phyloP scores from a whole-genome alignment of 192 early-diverging fungal species.

The Coemansia sp. region DNA sequence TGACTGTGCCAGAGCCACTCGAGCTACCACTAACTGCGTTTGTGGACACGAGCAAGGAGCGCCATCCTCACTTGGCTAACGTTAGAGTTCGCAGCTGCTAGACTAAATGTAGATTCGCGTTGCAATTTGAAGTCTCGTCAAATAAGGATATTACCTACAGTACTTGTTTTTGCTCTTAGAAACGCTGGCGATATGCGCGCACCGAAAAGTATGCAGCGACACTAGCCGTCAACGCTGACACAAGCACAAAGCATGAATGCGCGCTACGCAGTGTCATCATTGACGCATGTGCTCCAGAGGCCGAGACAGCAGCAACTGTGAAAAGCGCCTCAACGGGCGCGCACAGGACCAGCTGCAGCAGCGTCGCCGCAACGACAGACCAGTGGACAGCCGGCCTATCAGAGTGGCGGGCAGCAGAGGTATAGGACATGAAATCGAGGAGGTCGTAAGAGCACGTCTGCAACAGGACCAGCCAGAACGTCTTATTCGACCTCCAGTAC shows the following conservation, averaged over 20 bases:
- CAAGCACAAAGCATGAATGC: not conserved
- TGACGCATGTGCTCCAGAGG: not conserved
- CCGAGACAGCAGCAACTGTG: not conserved
- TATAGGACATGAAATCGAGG: not conserved
- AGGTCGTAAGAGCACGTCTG: not conserved
- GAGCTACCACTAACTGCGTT: too few relatives aligned
- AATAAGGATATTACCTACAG: too few relatives aligned
- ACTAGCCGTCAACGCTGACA: not conserved
- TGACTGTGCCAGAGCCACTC: not conserved
- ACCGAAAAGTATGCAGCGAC: not conserved
- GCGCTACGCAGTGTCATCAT: not conserved
- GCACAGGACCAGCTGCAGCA: not conserved
- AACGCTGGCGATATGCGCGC: not conserved
- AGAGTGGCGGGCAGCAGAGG: not conserved
- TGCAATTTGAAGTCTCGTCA: too few relatives aligned
- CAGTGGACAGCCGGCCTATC: not conserved
- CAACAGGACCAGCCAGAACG: not conserved
- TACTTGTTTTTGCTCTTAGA: too few relatives aligned
- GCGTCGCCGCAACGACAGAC: not conserved
- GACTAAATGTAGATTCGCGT: too few relatives aligned
- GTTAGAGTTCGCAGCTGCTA: not conserved
- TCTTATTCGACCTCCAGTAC: conserved; percentile 2
- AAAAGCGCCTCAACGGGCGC: not conserved
- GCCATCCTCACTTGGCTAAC: not conserved
- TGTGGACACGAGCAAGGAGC: not conserved